A percentile compares a stretch with the other conserved stretches of the same genome.
Conservation (phyloP, 768 basidiomycete species). For the Psilocybe cubensis region DNA sequence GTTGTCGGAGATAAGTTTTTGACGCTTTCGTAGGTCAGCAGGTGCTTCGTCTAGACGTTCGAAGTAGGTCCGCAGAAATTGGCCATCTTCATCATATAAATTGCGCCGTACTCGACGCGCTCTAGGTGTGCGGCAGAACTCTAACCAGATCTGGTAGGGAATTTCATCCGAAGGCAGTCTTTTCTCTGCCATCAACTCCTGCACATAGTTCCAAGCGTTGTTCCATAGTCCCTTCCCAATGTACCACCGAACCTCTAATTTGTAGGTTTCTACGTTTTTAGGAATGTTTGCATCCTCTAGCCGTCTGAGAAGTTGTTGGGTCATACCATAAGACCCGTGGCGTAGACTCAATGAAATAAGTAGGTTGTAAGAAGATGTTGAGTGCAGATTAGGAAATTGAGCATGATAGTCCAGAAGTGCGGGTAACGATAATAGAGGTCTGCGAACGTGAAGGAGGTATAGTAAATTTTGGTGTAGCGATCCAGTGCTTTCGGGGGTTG, state of each 20-base stretch:
- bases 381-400: conserved; percentile 37
- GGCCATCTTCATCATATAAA: conserved; percentile 11
- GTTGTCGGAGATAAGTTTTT: conserved; percentile 18
- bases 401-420: conserved; percentile 55
- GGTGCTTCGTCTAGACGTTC: conserved; percentile 1
- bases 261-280: conserved; percentile 57
- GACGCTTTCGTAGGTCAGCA: conserved; percentile 13
- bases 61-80: conserved; percentile 4
- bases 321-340: conserved; percentile 49
- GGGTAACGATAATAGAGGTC: conserved; percentile 34
- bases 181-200: conserved; percentile 22
- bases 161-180: conserved; percentile 23
- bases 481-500: conserved; percentile 33
- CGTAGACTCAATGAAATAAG: conserved; percentile 54
- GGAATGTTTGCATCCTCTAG: conserved; percentile 49
- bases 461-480: conserved; percentile 47
- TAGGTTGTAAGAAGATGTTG: conserved; percentile 49
- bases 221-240: conserved; percentile 60
- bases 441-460: conserved; percentile 34
- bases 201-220: conserved; percentile 54
- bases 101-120: conserved; percentile 30
- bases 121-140: conserved; percentile 51
- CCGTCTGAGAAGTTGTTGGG: conserved; percentile 43
- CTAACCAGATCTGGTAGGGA: conserved; percentile 60
- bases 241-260: conserved; percentile 59